Evolutionary conservation across 2,329 filamentous ascomycete species (phyloP).

Genomic region (Penicillium brasilianum): DNA sequence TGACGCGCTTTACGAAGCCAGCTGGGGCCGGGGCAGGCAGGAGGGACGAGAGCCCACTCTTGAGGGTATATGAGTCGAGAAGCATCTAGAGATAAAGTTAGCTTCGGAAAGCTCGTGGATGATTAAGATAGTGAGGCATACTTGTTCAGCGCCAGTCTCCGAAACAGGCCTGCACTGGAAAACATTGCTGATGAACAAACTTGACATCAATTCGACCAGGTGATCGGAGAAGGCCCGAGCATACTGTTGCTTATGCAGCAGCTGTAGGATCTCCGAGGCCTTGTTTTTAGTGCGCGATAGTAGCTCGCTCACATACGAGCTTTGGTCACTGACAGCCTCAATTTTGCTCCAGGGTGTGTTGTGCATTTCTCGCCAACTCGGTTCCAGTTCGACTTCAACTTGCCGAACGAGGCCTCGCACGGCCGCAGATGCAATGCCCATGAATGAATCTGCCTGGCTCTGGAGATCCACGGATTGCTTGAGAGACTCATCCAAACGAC

Average conservation of each 20-base stretch:
- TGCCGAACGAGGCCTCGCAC: constrained; percentile 82
- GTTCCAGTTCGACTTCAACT: constrained; percentile 81
- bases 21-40: constrained; percentile 62
- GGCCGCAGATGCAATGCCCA: constrained; percentile 88
- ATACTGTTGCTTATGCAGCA: constrained; percentile 90
- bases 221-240: constrained; percentile 94
- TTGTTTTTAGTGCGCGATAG: constrained; percentile 73
- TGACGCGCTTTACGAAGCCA: constrained; percentile 83
- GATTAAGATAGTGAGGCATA: constrained; percentile 42
- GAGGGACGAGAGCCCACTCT: constrained; percentile 56
- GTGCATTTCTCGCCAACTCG: constrained; percentile 94
- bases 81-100: constrained; percentile 72
- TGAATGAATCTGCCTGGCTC: constrained; percentile 90
- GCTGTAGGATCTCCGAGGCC: constrained; percentile 73
- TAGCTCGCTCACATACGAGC: constrained; percentile 85
- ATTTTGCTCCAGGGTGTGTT: constrained; percentile 95
- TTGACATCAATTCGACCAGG: constrained; percentile 84
- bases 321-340: constrained; percentile 91
- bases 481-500: constrained; percentile 81
- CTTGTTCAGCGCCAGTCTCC: constrained; percentile 91
- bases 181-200: constrained; percentile 78
- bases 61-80: constrained; percentile 80
- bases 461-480: constrained; percentile 81
- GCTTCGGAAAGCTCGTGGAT: not conserved
- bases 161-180: constrained; percentile 89